These are phyloP conservation scores for Cantharellus anzutake DNA, from an alignment of 768 basidiomycete species.

Conservation along the genomic window DNA sequence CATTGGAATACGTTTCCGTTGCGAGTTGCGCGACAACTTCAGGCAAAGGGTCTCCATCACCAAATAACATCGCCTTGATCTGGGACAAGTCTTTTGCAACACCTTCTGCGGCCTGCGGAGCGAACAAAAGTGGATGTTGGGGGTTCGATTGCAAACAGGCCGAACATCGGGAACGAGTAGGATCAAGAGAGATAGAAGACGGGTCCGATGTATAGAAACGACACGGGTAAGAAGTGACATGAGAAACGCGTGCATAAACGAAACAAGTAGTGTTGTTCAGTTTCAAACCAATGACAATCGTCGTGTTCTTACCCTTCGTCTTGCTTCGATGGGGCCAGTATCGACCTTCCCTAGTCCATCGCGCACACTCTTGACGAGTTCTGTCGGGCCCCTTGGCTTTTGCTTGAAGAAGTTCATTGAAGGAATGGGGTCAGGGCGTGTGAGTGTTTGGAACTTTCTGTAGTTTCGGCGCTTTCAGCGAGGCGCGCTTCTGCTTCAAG, in stretches of 20 bases:
- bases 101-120: constrained; percentile 62
- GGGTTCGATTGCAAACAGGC: not conserved
- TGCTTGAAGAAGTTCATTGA: constrained; percentile 93
- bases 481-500: too few species aligned
- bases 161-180: not conserved
- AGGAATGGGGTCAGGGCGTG: not conserved
- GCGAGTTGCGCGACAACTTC: constrained; percentile 88
- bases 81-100: constrained; percentile 77
- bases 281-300: not conserved
- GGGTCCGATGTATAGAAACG: not conserved
- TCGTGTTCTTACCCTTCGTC: constrained; percentile 48
- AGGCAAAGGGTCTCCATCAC: constrained; percentile 76
- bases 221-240: not conserved
- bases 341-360: constrained; percentile 70
- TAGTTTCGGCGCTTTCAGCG: too few species aligned
- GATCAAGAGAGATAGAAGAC: not conserved
- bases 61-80: constrained; percentile 72
- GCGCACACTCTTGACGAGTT: constrained; percentile 62
- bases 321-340: constrained; percentile 47
- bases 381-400: constrained; percentile 70
- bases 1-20: constrained; percentile 86
- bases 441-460: too few species aligned
- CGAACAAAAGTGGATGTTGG: not conserved
- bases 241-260: not conserved
- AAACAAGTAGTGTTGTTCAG: not conserved